Evolutionary conservation across 2,329 filamentous ascomycete species (phyloP), one percentile per base, ranked within the genome.

Genomic region (Aspergillus tubingensis): DNA sequence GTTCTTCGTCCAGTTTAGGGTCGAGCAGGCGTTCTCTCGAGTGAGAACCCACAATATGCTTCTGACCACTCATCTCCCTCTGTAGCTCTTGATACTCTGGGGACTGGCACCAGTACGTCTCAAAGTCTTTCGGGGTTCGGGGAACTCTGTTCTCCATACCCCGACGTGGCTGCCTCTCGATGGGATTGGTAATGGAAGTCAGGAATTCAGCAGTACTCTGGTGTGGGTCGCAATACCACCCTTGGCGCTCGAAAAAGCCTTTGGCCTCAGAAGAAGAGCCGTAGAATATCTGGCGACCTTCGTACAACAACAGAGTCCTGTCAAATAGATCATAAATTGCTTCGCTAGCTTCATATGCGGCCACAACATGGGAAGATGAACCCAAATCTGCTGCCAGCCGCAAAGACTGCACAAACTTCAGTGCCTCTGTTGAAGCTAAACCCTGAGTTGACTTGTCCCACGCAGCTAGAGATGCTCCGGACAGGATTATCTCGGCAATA

Each of bases 271-370:
- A 68, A 0, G 85, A 83, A 0, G 83, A 82, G 0, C 90, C 91
- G 64, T 87, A 92, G 77, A 86, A 93, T 67, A 93, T 91, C 69
- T 91, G 83, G 0, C 86, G 83, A 0, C 90, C 90, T 65, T 91
- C 87, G 68, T 92, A 91, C 0, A 92, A 78, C 0, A 92, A 85
- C 0, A 85, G 80, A 0, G 84, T 84, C 70, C 91, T 91, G 73
- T 92, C 88, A 64, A 92, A 91, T 8, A 85, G 49, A 38, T 72
- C 66, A 41, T 72, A 72, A 44, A 70, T 71, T 83, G 79, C 71
- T 62, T 80, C 74, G 52, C 72, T 74, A 8, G 76, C 77, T 64
- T 80, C 77, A 65, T 86, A 86, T 8, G 83, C 81, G 0, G 83
- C 81, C 5, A 86, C 80, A 11, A 78, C 79, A 55, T 80, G 78